phyloP scores from a whole-genome alignment of 2,329 filamentous ascomycete species.

The Talaromyces sp. region DNA sequence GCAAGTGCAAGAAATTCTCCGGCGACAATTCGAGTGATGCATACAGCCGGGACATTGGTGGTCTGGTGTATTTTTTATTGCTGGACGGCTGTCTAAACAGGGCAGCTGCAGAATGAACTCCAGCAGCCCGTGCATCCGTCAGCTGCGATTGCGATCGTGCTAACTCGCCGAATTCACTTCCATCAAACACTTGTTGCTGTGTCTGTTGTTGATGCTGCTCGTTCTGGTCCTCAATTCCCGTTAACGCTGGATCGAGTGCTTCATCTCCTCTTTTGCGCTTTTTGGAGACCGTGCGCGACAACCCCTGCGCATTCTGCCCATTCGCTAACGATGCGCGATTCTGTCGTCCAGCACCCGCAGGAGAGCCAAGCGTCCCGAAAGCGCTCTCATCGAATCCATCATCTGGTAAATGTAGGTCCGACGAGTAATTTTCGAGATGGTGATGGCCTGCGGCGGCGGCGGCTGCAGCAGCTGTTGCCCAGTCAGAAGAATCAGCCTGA shows the following conservation, averaged over 20 bases:
- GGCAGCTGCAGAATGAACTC: constrained; percentile 53
- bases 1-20: constrained; percentile 55
- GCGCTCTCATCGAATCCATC: constrained; percentile 38
- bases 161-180: constrained; percentile 33
- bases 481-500: constrained; percentile 37
- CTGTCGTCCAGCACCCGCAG: constrained; percentile 23
- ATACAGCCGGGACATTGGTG: constrained; percentile 58
- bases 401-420: constrained; percentile 40
- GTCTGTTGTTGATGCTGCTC: constrained; percentile 8
- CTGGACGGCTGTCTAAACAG: constrained; percentile 51
- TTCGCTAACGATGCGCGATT: constrained; percentile 28
- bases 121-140: constrained; percentile 48
- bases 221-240: constrained; percentile 19
- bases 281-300: constrained; percentile 36
- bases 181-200: constrained; percentile 27
- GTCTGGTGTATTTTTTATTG: constrained; percentile 56
- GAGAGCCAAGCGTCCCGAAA: constrained; percentile 29
- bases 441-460: constrained; percentile 42
- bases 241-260: constrained; percentile 36
- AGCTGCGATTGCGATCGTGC: constrained; percentile 35
- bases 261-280: constrained; percentile 43
- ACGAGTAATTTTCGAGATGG: constrained; percentile 39
- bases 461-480: constrained; percentile 47
- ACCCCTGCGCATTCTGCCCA: constrained; percentile 25
- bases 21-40: constrained; percentile 55